These are phyloP conservation scores for Citrus unshiu DNA, from an alignment of 345 rosid genomes.

Conservation along the genomic window DNA sequence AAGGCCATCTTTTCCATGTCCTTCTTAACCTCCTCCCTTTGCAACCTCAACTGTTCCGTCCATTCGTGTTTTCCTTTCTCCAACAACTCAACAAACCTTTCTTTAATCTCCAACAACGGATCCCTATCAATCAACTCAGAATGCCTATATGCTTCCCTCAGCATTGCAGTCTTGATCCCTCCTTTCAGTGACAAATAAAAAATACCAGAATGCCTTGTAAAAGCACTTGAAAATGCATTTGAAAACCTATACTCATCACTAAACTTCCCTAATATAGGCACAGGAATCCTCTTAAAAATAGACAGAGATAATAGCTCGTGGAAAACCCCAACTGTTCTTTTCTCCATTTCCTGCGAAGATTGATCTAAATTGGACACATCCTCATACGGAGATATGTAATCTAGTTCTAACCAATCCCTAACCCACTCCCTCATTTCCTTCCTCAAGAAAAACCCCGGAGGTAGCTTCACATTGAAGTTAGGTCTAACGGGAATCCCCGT, in stretches of 20 bases:
- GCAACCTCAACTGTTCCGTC: slow-evolving; percentile 35
- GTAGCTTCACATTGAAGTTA: slow-evolving; percentile 62
- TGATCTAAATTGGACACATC: slow-evolving; percentile 68
- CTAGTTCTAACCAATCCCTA: slow-evolving; percentile 84
- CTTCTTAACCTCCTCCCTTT: slow-evolving; percentile 37
- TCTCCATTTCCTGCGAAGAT: slow-evolving; percentile 82
- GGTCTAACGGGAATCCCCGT: slow-evolving; percentile 64
- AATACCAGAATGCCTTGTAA: slow-evolving; percentile 86
- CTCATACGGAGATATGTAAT: slow-evolving; percentile 71
- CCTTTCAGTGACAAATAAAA: slow-evolving; percentile 90
- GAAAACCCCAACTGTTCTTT: slow-evolving; percentile 72
- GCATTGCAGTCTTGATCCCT: slow-evolving; percentile 71
- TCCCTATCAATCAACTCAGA: slow-evolving; percentile 59
- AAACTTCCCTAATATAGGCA: slow-evolving; percentile 82
- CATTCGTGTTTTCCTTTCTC: slow-evolving; percentile 71
- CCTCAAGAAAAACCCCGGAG: slow-evolving; percentile 60
- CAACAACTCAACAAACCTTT: slow-evolving; percentile 55
- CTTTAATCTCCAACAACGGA: slow-evolving; percentile 66
- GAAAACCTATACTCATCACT: slow-evolving; percentile 71
- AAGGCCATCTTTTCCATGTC: slow-evolving; percentile 39
- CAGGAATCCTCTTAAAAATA: slow-evolving; percentile 69
- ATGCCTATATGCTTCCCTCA: slow-evolving; percentile 74
- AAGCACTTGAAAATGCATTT: slow-evolving; percentile 64
- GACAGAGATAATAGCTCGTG: slow-evolving; percentile 87
- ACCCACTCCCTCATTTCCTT: slow-evolving; percentile 97